Evolutionary conservation across 2,329 filamentous ascomycete genomes (phyloP).

Genomic region (Curvularia spicifera): DNA sequence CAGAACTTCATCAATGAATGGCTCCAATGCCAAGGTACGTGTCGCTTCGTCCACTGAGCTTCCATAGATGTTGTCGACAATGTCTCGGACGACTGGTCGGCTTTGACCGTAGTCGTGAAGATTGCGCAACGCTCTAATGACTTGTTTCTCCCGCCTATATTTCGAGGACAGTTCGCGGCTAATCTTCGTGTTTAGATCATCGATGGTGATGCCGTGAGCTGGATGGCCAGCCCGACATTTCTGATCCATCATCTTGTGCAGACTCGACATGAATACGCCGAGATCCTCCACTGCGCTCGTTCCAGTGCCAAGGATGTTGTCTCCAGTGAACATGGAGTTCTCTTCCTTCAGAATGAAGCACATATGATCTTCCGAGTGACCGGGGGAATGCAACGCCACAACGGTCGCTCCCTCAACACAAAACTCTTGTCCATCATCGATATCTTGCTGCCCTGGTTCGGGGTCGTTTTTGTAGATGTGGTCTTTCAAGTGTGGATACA

Average conservation of each 20-base stretch:
- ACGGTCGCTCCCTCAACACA: slow-evolving; percentile 51
- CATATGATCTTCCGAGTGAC: slow-evolving; percentile 46
- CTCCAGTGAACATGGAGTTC: slow-evolving; percentile 49
- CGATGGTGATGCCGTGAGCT: slow-evolving; percentile 54
- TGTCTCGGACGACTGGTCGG: slow-evolving; percentile 51
- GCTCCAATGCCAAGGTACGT: slow-evolving; percentile 74
- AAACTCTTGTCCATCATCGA: slow-evolving; percentile 50
- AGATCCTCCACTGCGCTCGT: slow-evolving; percentile 52
- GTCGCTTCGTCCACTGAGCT: slow-evolving; percentile 46
- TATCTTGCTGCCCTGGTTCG: slow-evolving; percentile 39
- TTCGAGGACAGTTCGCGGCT: slow-evolving; percentile 48
- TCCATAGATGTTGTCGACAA: slow-evolving; percentile 56
- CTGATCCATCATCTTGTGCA: slow-evolving; percentile 45
- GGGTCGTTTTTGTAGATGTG: slow-evolving; percentile 51
- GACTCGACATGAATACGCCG: slow-evolving; percentile 45
- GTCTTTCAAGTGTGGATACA: slow-evolving; percentile 36
- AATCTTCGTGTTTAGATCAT: slow-evolving; percentile 51
- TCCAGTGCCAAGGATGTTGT: slow-evolving; percentile 51
- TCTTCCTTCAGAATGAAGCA: slow-evolving; percentile 48
- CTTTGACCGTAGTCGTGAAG: slow-evolving; percentile 30
- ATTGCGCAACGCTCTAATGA: slow-evolving; percentile 45
- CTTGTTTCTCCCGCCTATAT: slow-evolving; percentile 50
- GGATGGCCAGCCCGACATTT: slow-evolving; percentile 53
- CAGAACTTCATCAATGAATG: slow-evolving; percentile 68
- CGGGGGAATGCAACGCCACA: slow-evolving; percentile 45